Evolutionary conservation across 2,329 filamentous ascomycete species (phyloP).

Genomic region (Phialophora chinensis): DNA sequence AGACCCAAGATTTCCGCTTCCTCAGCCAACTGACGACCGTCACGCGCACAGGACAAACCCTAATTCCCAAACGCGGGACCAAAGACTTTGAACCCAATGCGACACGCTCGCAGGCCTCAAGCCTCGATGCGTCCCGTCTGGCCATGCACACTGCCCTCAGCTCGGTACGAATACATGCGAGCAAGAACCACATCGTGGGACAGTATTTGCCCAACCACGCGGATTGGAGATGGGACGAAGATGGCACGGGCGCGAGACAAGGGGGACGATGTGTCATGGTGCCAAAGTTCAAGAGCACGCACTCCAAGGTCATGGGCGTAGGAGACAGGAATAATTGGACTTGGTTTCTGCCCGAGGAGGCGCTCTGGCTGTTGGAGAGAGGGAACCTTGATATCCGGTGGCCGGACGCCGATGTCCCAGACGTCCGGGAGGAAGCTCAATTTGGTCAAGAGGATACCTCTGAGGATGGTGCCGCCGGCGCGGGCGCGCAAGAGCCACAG

Average conservation of each 20-base stretch:
- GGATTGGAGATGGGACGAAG: constrained; percentile 35
- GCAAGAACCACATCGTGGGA: constrained; percentile 69
- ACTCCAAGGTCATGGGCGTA: constrained; percentile 77
- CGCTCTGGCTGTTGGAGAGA: constrained; percentile 84
- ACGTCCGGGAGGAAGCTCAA: constrained; percentile 1
- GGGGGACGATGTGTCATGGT: constrained; percentile 60
- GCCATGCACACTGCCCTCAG: constrained; percentile 89
- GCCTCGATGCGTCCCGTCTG: constrained; percentile 78
- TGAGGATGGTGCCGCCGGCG: background rate
- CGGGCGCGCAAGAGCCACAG: background rate
- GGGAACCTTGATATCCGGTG: constrained; percentile 87
- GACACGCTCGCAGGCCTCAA: constrained; percentile 77
- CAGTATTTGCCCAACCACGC: constrained; percentile 62
- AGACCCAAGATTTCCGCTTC: constrained; percentile 85
- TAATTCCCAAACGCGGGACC: constrained; percentile 85
- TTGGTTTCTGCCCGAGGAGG: constrained; percentile 91
- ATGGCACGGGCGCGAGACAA: constrained; percentile 32
- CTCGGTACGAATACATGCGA: constrained; percentile 75
- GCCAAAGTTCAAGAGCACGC: constrained; percentile 72
- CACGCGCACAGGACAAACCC: constrained; percentile 44
- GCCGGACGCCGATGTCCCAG: constrained; percentile 56
- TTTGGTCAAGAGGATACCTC: background rate
- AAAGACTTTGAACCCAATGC: constrained; percentile 97
- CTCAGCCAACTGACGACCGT: constrained; percentile 62
- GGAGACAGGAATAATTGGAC: constrained; percentile 68